Conservation (phyloP, 2,329 filamentous ascomycete species). For the Nigrospora osmanthi region DNA sequence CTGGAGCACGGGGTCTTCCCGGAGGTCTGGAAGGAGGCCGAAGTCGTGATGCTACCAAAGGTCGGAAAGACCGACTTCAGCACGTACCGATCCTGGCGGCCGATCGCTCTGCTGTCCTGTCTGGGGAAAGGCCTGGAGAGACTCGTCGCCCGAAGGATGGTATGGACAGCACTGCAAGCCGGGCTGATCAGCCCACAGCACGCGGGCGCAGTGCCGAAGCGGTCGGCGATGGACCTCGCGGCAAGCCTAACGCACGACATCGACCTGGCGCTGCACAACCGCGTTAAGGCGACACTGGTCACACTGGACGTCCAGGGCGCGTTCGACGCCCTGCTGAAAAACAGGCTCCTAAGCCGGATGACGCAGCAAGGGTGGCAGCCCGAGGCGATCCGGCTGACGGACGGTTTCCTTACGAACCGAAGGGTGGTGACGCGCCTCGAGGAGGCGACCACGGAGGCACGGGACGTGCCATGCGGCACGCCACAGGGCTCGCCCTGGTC, state of each 20-base stretch:
- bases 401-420: background rate
- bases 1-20: slow-evolving; percentile 1
- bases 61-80: slow-evolving; percentile 3
- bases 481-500: slow-evolving; percentile 5
- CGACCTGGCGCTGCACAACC: slow-evolving; percentile 1
- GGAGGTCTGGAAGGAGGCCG: background rate
- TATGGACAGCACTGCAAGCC: background rate
- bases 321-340: slow-evolving; percentile 3
- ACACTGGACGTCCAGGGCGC: slow-evolving; percentile 6
- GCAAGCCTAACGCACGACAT: slow-evolving; percentile 1
- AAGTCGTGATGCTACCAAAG: slow-evolving; percentile 7
- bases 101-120: slow-evolving; percentile 7
- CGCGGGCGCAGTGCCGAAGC: slow-evolving; percentile 1
- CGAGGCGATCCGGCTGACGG: background rate
- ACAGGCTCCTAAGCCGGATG: slow-evolving; percentile 1
- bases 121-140: slow-evolving; percentile 6
- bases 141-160: slow-evolving; percentile 1
- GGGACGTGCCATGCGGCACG: background rate
- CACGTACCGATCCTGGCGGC: slow-evolving; percentile 1
- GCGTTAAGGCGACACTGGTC: background rate
- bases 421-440: slow-evolving; percentile 1
- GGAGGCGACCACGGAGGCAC: background rate
- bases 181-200: slow-evolving; percentile 2
- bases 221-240: slow-evolving; percentile 1
- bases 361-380: slow-evolving; percentile 1